Base-by-base conservation (phyloP, 2,329 filamentous ascomycete species). In the Fusarium torreyae region DNA sequence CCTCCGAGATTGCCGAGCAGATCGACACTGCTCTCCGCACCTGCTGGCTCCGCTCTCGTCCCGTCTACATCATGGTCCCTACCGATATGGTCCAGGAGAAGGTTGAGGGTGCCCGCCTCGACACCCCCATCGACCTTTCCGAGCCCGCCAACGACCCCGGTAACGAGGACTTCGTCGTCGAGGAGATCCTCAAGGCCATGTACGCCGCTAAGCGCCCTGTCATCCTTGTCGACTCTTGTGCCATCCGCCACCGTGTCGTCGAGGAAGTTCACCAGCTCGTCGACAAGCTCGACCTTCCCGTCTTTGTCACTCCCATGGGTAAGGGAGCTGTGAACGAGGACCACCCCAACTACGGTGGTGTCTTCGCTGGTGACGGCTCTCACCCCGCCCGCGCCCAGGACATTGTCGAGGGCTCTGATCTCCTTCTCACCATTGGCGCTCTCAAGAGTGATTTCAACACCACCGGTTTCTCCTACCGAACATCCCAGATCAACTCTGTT, bases 251-350 rank as follows among this genome's bases (percentile, higher is more conserved):
- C 76, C 86, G 90, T 42, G 91, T 92, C 17, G 79, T 94, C 2
- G 79, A 88, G 1, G 93, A 96, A 78, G 89, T 94, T 18, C 89
- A 92, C 71, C 87, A 88, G 9, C 83, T 97, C 17, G 83, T 97
- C 52, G 84, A 90, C 63, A 92, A 91, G 78, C 92, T 92, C 1
- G 84, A 88, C 6, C 83, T 97, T 9, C 94, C 94, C 6, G 91
- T 92, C 0, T 97, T 96, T 73, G 92, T 94, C n/a, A 92, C 93
- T 0, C 93, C 94, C 4, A 97, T 97, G 92, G 94, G 94, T 46
- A 97, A 97, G 81, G 88, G 93, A 18, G 92, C 92, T 20, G 87
- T 97, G 46, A 87, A 96, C 74, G 94, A 97, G 79, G 87, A 87
- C 3, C 86, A 92, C 46, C 83, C 86, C n/a, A 92, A 88, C 74